Conservation (phyloP, 1,139 yeast genomes). For the Blastobotrys proliferans region DNA sequence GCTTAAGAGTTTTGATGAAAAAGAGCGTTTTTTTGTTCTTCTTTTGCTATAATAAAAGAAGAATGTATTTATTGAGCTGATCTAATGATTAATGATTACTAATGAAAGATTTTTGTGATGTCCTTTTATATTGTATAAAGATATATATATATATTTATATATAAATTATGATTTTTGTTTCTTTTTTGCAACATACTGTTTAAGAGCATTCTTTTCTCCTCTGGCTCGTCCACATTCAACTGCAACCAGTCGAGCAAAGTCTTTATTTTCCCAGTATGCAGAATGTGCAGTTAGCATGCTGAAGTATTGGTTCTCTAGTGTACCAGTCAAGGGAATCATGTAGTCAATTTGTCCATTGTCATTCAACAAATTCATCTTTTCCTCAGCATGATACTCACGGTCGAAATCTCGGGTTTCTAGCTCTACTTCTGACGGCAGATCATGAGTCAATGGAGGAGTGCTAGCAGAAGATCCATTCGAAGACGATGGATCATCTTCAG, state of each 20-base stretch:
- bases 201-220: constrained; percentile 6
- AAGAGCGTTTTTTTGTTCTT: neutral
- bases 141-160: neutral
- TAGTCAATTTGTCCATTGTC: constrained; percentile 44
- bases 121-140: neutral
- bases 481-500: neutral
- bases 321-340: constrained; percentile 34
- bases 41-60: neutral
- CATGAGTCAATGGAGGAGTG: constrained; percentile 1
- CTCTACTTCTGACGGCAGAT: constrained; percentile 26
- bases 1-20: too few relatives aligned
- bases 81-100: too few relatives aligned
- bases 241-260: constrained; percentile 40
- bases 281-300: constrained; percentile 42
- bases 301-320: constrained; percentile 39
- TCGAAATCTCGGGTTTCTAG: constrained; percentile 29
- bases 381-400: constrained; percentile 29
- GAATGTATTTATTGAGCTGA: too few relatives aligned
- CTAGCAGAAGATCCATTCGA: neutral
- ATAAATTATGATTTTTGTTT: constrained; percentile 15
- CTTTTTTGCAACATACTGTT: constrained; percentile 5
- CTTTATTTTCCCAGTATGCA: constrained; percentile 41
- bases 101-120: too few relatives aligned
- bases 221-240: constrained; percentile 36
- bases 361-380: constrained; percentile 33